These are phyloP conservation scores for Nicotiana attenuata DNA, from an alignment of 257 asterid species.

Conservation along the genomic window DNA sequence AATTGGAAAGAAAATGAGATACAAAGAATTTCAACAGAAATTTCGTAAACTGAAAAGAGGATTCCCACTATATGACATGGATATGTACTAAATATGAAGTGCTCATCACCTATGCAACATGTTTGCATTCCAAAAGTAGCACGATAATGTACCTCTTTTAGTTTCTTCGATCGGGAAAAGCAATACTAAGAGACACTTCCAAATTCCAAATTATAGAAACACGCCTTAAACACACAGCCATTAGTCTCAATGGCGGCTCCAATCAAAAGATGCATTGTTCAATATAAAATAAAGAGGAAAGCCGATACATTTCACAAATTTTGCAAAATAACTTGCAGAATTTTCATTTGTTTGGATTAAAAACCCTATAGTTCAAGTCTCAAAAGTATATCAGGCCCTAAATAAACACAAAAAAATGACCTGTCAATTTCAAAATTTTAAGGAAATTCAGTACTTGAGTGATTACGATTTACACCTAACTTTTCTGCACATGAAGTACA, in stretches of 20 bases:
- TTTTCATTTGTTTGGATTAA: background rate
- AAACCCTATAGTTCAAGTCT: background rate
- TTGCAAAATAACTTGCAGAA: background rate
- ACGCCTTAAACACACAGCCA: background rate
- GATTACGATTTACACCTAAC: background rate
- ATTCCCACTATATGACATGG: background rate
- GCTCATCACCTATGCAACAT: background rate
- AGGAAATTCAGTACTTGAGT: background rate
- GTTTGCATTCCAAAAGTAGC: background rate
- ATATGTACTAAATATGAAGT: background rate
- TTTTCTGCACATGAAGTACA: background rate
- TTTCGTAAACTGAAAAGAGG: background rate
- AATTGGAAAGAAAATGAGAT: background rate
- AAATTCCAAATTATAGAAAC: background rate
- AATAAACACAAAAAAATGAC: background rate
- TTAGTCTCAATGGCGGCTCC: background rate
- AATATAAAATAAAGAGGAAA: background rate
- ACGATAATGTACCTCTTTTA: background rate
- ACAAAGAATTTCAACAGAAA: background rate
- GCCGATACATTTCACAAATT: background rate
- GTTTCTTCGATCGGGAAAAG: background rate
- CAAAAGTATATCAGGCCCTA: background rate
- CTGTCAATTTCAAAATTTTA: background rate
- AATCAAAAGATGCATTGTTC: background rate
- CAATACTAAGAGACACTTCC: background rate